Evolutionary conservation across 352 stramenopile species (phyloP).

Genomic region (Halophytophthora batemanensis): DNA sequence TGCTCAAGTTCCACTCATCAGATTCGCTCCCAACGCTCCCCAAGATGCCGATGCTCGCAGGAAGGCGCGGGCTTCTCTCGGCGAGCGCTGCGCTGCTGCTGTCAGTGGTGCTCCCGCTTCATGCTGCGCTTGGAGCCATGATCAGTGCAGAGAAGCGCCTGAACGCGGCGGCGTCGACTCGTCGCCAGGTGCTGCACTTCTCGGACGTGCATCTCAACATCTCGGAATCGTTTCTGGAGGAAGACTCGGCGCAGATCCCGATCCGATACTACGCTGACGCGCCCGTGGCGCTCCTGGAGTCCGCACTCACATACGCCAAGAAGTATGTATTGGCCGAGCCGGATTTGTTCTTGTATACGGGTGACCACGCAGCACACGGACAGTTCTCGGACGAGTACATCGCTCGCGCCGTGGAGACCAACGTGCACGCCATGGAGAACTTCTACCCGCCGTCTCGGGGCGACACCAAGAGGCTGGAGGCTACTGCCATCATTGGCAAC

Average conservation of each 20-base stretch:
- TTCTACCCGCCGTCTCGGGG: constrained; percentile 44
- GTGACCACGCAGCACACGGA: constrained; percentile 71
- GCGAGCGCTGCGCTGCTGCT: too few species aligned
- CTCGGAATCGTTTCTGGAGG: constrained; percentile 35
- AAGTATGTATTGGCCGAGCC: constrained; percentile 49
- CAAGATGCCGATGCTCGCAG: too few species aligned
- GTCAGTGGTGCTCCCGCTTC: too few species aligned
- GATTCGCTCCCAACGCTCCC: too few species aligned
- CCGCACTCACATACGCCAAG: constrained; percentile 62
- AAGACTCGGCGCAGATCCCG: constrained; percentile 33
- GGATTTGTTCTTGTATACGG: constrained; percentile 79
- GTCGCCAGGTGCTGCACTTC: constrained; percentile 67
- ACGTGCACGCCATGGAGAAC: constrained; percentile 65
- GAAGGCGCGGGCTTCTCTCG: too few species aligned
- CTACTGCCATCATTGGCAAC: constrained; percentile 81
- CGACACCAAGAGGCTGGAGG: constrained; percentile 27
- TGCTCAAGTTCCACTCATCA: too few species aligned
- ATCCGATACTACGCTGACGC: constrained; percentile 56
- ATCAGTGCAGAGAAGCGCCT: too few species aligned
- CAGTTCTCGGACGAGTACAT: constrained; percentile 61
- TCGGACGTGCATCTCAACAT: constrained; percentile 86
- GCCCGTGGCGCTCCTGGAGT: constrained; percentile 58
- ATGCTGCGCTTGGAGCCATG: too few species aligned
- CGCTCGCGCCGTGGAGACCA: constrained; percentile 54
- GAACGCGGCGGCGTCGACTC: constrained; percentile 7